These are phyloP conservation scores for Mycena crocata DNA, from an alignment of 768 basidiomycete species.

Conservation along the genomic window DNA sequence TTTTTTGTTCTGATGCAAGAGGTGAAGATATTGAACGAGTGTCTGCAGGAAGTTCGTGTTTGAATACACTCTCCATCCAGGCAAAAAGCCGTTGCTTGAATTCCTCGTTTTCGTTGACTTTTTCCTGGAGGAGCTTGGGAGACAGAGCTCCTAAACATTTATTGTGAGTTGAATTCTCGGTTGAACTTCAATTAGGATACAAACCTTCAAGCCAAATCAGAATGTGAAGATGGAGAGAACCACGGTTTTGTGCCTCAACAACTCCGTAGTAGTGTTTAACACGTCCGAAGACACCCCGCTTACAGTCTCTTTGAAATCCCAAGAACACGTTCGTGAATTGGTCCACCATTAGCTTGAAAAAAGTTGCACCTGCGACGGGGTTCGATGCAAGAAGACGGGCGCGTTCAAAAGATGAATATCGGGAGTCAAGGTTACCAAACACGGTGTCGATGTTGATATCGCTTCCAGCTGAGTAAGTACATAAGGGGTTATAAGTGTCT, in stretches of 20 bases:
- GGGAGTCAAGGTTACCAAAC: slow-evolving; percentile 21
- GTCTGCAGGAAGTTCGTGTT: not conserved
- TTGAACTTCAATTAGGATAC: not conserved
- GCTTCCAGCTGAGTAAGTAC: slow-evolving; percentile 25
- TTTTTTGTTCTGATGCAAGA: not conserved
- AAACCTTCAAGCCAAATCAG: slow-evolving; percentile 17
- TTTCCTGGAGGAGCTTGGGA: not conserved
- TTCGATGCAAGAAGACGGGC: slow-evolving; percentile 38
- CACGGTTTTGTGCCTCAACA: slow-evolving; percentile 45
- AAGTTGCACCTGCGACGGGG: slow-evolving; percentile 48
- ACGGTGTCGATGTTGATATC: slow-evolving; percentile 36
- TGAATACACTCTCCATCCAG: slow-evolving; percentile 18
- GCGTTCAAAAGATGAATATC: slow-evolving; percentile 21
- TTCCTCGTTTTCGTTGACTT: no score
- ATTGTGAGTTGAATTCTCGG: not conserved
- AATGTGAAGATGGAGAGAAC: slow-evolving; percentile 42
- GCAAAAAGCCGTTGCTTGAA: slow-evolving; percentile 3
- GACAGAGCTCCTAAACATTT: not conserved
- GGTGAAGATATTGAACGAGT: no score
- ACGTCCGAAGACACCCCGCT: slow-evolving; percentile 43
- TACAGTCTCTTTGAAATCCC: slow-evolving; percentile 25
- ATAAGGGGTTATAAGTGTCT: slow-evolving; percentile 32
- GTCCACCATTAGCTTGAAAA: slow-evolving; percentile 45
- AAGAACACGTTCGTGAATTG: slow-evolving; percentile 40
- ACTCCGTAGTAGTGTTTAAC: slow-evolving; percentile 40